These are phyloP conservation scores for Colletotrichum eleusines DNA, from an alignment of 2,329 filamentous ascomycete species.

Conservation along the genomic window DNA sequence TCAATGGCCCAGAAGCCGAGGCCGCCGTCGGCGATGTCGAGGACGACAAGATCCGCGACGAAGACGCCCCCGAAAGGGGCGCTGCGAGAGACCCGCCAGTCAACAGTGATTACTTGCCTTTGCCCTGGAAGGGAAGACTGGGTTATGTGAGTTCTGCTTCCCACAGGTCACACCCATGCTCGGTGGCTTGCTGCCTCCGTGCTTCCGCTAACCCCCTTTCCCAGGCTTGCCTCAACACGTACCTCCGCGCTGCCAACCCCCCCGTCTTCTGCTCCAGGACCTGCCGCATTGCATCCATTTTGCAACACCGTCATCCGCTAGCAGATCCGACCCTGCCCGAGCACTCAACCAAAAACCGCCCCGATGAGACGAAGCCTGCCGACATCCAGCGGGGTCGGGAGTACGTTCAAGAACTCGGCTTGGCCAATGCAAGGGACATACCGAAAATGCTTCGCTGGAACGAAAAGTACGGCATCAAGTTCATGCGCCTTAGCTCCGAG, in stretches of 20 bases:
- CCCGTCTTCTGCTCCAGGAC: conserved; percentile 92
- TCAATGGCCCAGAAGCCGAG: conserved; percentile 45
- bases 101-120: conserved; percentile 83
- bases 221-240: conserved; percentile 91
- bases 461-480: conserved; percentile 89
- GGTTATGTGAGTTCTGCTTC: conserved; percentile 76
- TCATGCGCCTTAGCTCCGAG: conserved; percentile 91
- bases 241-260: conserved; percentile 83
- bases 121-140: conserved; percentile 90
- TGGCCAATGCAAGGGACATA: conserved; percentile 87
- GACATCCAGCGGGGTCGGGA: conserved; percentile 74
- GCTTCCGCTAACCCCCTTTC: no score
- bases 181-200: no score
- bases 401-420: conserved; percentile 81
- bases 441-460: conserved; percentile 93
- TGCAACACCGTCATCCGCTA: conserved; percentile 89
- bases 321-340: conserved; percentile 80
- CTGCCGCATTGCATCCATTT: conserved; percentile 88
- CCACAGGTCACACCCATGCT: neutral
- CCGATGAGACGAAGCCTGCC: conserved; percentile 78
- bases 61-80: conserved; percentile 51
- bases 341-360: conserved; percentile 87
- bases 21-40: conserved; percentile 43
- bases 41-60: conserved; percentile 32
- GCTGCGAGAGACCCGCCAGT: conserved; percentile 75